Evolutionary conservation across 108 stramenopile genomes (phyloP).

Genomic region (Cyclotella choctawhatcheeana): DNA sequence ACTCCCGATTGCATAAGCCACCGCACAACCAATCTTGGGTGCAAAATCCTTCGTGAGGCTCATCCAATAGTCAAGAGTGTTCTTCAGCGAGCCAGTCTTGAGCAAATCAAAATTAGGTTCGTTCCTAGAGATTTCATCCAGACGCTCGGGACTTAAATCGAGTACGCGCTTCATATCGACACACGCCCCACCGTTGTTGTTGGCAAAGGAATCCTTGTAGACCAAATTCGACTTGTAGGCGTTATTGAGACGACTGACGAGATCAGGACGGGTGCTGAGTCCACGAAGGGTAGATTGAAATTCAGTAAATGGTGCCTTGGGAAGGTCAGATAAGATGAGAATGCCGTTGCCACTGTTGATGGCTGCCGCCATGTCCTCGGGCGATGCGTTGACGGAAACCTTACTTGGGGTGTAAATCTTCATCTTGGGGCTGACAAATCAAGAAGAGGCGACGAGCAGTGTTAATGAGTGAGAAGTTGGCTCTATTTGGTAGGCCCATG

Average conservation of each 20-base stretch:
- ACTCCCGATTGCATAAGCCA: constrained; percentile 26
- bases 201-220: constrained; percentile 36
- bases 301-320: background rate
- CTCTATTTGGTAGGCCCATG: too few relatives aligned
- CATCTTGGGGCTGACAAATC: too few relatives aligned
- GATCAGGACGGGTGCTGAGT: background rate
- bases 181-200: constrained; percentile 6
- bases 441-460: too few relatives aligned
- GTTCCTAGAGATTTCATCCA: constrained; percentile 13
- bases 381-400: background rate
- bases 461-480: too few relatives aligned
- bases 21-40: constrained; percentile 22
- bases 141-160: constrained; percentile 40
- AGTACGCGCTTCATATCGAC: constrained; percentile 37
- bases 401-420: background rate
- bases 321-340: constrained; percentile 2
- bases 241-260: constrained; percentile 26
- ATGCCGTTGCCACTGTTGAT: constrained; percentile 10
- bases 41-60: background rate
- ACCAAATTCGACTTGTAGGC: constrained; percentile 19
- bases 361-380: background rate
- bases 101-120: constrained; percentile 22
- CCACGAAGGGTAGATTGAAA: background rate
- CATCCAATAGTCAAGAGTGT: constrained; percentile 14
- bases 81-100: constrained; percentile 1